Conservation (phyloP, 768 basidiomycete species). For the Leccinum olivaceopallidum region DNA sequence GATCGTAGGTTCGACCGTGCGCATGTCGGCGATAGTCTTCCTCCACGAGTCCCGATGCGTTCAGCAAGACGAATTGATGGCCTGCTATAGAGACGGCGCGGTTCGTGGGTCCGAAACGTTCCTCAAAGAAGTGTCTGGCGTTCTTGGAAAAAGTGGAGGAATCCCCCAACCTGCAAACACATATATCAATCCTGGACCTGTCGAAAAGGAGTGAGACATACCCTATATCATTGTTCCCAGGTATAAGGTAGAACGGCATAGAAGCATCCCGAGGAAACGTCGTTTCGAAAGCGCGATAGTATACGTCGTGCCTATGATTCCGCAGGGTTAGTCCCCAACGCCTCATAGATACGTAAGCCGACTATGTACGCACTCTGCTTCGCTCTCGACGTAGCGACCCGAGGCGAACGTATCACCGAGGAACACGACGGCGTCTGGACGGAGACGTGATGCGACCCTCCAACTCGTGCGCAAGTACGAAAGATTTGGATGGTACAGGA, state of each 20-base stretch:
- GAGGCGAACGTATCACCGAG: conserved; percentile 76
- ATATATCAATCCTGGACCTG: not conserved
- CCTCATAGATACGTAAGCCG: conserved; percentile 1
- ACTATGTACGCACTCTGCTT: conserved; percentile 52
- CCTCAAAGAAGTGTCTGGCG: conserved; percentile 57
- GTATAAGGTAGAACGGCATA: conserved; percentile 54
- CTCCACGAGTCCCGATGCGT: conserved; percentile 80
- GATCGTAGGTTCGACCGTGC: conserved; percentile 46
- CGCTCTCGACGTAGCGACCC: conserved; percentile 53
- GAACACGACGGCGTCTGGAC: conserved; percentile 68
- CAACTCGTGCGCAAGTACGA: conserved; percentile 70
- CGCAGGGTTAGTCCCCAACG: conserved; percentile 2
- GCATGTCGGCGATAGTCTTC: conserved; percentile 73
- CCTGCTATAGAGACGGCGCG: conserved; percentile 61
- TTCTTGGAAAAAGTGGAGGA: conserved; percentile 50
- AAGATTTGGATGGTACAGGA: conserved; percentile 47
- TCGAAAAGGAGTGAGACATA: conserved; percentile 30
- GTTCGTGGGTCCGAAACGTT: conserved; percentile 70
- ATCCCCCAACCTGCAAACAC: conserved; percentile 50
- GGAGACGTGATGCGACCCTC: conserved; percentile 57
- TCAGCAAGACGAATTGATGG: conserved; percentile 69
- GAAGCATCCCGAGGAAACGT: conserved; percentile 51
- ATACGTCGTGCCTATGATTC: conserved; percentile 56
- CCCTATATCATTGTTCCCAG: conserved; percentile 85
- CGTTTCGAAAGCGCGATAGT: conserved; percentile 58